phyloP scores from a whole-genome alignment of 495 filamentous ascomycete genomes.

The Trichoderma gamsii region DNA sequence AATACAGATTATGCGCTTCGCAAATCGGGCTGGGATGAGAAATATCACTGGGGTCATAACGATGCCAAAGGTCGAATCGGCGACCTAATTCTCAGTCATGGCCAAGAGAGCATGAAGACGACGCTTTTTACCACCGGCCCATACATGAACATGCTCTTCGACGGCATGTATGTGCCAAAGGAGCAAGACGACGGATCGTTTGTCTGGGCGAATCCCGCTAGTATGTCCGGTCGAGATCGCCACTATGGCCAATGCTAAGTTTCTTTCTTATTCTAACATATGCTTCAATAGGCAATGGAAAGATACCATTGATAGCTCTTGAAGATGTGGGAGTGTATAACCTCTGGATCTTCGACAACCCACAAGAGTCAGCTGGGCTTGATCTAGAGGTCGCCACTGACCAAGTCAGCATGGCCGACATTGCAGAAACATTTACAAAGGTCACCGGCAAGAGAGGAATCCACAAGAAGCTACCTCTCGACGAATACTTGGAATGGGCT shows the following conservation, averaged over 20 bases:
- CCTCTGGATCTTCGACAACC: conserved; percentile 25
- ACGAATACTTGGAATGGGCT: conserved; percentile 18
- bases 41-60: conserved; percentile 33
- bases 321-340: conserved; percentile 28
- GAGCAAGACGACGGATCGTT: conserved; percentile 17
- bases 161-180: conserved; percentile 19
- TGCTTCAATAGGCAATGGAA: conserved; percentile 21
- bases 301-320: conserved; percentile 26
- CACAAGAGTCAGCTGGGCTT: conserved; percentile 19
- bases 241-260: not conserved
- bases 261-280: not conserved
- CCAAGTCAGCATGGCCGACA: conserved; percentile 29
- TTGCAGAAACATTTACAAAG: conserved; percentile 32
- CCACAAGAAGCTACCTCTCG: not conserved
- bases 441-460: conserved; percentile 30
- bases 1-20: conserved; percentile 28
- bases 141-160: conserved; percentile 34
- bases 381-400: conserved; percentile 36
- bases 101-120: conserved; percentile 29
- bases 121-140: conserved; percentile 32
- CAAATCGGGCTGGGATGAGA: conserved; percentile 27
- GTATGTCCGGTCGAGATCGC: conserved; percentile 19
- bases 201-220: conserved; percentile 18
- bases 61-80: conserved; percentile 30
- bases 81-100: conserved; percentile 28